Conservation (phyloP, 345 rosid genomes). For the Aquilaria malaccensis region DNA sequence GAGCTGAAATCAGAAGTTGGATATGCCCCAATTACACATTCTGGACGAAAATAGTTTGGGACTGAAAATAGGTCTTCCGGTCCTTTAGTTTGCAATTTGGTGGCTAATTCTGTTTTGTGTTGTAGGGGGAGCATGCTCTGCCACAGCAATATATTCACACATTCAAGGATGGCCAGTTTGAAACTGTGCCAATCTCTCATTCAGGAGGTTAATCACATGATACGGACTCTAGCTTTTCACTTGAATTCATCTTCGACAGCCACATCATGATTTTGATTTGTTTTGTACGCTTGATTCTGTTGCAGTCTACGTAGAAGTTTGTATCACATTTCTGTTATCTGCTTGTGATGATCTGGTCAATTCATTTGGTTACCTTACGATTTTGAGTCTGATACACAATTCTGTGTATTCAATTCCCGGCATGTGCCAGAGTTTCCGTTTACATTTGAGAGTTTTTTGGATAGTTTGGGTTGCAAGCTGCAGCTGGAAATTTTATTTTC, state of each 20-base stretch:
- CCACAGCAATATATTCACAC: constrained; percentile 76
- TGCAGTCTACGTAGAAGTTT: constrained; percentile 13
- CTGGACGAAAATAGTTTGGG: not conserved
- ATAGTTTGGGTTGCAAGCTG: constrained; percentile 14
- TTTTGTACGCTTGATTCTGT: constrained; percentile 10
- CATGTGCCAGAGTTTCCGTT: constrained; percentile 1
- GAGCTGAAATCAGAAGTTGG: too few species aligned
- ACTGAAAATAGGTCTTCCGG: too few species aligned
- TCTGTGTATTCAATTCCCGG: not conserved
- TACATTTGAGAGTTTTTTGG: constrained; percentile 8
- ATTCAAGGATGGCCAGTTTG: constrained; percentile 62
- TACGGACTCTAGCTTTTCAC: constrained; percentile 10
- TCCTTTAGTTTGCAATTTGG: constrained; percentile 4
- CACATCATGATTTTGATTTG: constrained; percentile 16
- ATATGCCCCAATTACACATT: not conserved
- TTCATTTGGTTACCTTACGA: constrained; percentile 10
- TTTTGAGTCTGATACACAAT: constrained; percentile 5
- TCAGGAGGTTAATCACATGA: constrained; percentile 63
- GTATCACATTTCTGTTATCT: constrained; percentile 1
- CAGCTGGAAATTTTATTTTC: constrained; percentile 4
- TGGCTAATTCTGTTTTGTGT: constrained; percentile 12
- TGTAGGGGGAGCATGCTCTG: constrained; percentile 81
- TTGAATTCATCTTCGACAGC: constrained; percentile 13
- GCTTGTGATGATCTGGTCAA: constrained; percentile 8
- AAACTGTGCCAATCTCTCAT: constrained; percentile 88